Evolutionary conservation across 805 yeast species (phyloP).

Genomic region (Candida silvicultrix): DNA sequence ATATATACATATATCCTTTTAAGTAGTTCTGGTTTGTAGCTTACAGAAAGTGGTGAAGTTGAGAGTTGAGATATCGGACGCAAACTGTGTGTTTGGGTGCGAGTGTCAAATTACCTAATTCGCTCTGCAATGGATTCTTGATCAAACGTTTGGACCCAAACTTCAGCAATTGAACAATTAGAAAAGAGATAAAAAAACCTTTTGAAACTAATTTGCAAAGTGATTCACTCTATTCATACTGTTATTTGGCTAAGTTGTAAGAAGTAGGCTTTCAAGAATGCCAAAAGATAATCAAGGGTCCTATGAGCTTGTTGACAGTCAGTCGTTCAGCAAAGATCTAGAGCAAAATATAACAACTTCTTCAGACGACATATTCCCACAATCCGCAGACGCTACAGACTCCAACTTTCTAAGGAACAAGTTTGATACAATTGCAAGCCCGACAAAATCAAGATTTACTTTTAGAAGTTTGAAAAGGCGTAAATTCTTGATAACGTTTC

Average conservation of each 20-base stretch:
- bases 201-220: too few relatives aligned
- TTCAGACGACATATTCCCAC: neutral
- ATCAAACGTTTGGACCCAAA: neutral
- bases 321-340: neutral
- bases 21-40: too few relatives aligned
- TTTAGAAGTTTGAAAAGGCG: constrained; percentile 5
- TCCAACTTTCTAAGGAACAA: constrained; percentile 7
- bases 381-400: constrained; percentile 2
- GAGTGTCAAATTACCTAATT: neutral
- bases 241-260: neutral
- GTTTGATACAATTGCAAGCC: constrained; percentile 8
- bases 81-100: neutral
- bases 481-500: constrained; percentile 8
- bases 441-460: neutral
- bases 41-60: neutral
- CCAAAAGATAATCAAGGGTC: neutral
- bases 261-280: neutral
- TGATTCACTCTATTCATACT: neutral
- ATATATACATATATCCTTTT: too few relatives aligned
- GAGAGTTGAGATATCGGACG: neutral
- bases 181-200: too few relatives aligned
- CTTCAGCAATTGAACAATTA: neutral
- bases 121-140: neutral
- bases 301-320: neutral
- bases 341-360: neutral